Conservation (phyloP, 352 stramenopile species). For the Phytophthora pistaciae region DNA sequence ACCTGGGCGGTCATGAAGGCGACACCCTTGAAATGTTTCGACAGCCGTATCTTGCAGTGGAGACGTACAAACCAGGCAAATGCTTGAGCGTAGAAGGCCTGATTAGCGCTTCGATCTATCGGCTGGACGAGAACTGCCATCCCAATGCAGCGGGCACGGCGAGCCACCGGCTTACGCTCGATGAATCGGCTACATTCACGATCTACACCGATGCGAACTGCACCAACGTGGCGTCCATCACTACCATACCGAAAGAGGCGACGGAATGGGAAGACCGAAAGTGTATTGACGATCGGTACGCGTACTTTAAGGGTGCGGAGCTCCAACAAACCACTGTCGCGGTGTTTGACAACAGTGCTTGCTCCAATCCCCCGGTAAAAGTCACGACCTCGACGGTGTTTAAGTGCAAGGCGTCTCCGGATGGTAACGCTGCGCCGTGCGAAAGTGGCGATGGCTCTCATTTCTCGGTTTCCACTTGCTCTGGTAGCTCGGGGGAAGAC, state of each 20-base stretch:
- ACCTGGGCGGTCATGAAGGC: background rate
- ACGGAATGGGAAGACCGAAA: background rate
- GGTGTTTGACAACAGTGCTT: background rate
- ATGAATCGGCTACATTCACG: conserved; percentile 6
- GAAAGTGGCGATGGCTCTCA: too few relatives aligned
- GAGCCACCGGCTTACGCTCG: conserved; percentile 17
- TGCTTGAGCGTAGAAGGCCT: background rate
- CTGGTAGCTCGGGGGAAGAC: too few relatives aligned
- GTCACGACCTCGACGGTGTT: too few relatives aligned
- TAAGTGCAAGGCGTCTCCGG: too few relatives aligned
- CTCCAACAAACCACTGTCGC: background rate
- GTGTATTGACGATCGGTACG: background rate
- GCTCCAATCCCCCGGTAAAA: too few relatives aligned
- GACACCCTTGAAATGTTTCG: background rate
- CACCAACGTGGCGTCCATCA: background rate
- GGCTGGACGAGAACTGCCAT: conserved; percentile 22
- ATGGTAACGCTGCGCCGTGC: too few relatives aligned
- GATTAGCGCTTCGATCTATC: background rate
- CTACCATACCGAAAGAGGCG: background rate
- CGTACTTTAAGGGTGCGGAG: background rate
- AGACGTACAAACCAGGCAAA: background rate
- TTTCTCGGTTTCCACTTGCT: too few relatives aligned
- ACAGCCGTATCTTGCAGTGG: background rate
- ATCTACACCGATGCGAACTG: conserved; percentile 14
- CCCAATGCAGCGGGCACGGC: conserved; percentile 14